Evolutionary conservation across 2,329 filamentous ascomycete genomes (phyloP).

Genomic region (Alternaria gaisen): DNA sequence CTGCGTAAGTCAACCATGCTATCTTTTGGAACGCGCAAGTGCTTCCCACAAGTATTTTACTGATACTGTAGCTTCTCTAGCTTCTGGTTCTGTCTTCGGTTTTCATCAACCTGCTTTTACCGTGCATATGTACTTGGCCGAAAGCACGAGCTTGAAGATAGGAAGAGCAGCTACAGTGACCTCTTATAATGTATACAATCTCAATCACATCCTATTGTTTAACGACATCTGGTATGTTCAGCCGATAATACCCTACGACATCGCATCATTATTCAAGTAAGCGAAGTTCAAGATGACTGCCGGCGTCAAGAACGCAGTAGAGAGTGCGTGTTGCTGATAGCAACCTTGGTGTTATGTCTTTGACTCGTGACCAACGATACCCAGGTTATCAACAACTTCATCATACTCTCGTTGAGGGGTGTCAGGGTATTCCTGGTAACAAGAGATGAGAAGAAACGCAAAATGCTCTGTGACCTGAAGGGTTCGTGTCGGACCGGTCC

Average conservation of each 20-base stretch:
- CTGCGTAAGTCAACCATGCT: conserved; percentile 20
- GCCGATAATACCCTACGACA: background rate
- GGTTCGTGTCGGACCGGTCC: background rate
- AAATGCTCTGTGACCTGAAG: background rate
- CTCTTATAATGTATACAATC: background rate
- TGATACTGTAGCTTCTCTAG: background rate
- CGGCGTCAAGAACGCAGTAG: background rate
- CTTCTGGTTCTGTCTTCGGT: conserved; percentile 22
- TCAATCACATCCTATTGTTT: background rate
- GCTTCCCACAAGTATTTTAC: background rate
- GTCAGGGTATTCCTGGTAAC: background rate
- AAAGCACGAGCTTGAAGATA: conserved; percentile 11
- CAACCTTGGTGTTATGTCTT: background rate
- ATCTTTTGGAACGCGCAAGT: background rate
- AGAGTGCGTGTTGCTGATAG: background rate
- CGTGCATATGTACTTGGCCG: conserved; percentile 21
- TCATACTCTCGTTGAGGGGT: background rate
- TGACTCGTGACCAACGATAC: background rate
- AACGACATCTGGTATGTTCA: background rate
- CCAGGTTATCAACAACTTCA: too few relatives aligned
- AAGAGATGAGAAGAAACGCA: background rate
- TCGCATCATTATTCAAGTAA: background rate
- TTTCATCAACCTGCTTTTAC: conserved; percentile 24
- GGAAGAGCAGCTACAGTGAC: background rate
- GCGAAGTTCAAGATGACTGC: background rate